Evolutionary conservation across 768 basidiomycete species (phyloP).

Genomic region (Lactarius pseudohatsudake): DNA sequence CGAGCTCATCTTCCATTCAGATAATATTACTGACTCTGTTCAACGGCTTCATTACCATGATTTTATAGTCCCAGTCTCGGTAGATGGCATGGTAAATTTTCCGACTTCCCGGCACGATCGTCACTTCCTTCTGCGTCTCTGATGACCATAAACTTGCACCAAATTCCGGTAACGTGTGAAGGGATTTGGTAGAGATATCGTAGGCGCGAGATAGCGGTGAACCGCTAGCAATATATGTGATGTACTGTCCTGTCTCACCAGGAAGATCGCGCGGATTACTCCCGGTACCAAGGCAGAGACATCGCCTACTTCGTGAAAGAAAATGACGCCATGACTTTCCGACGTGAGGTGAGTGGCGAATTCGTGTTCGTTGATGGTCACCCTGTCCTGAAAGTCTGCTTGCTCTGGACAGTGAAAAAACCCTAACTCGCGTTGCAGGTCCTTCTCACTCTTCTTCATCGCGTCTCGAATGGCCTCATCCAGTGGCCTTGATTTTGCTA

Average conservation of each 20-base stretch:
- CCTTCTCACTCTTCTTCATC: too few relatives aligned
- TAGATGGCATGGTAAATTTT: background rate
- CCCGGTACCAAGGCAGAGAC: background rate
- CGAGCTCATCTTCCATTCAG: too few relatives aligned
- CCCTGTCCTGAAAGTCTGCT: too few relatives aligned
- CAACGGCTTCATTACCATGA: constrained; percentile 8
- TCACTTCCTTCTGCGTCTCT: background rate
- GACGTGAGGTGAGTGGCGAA: background rate
- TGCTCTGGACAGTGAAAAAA: too few relatives aligned
- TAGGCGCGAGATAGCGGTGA: background rate
- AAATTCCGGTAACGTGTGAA: constrained; percentile 3
- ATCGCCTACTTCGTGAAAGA: background rate
- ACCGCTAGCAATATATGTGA: background rate
- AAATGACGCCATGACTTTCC: constrained; percentile 1
- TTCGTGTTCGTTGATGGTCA: background rate
- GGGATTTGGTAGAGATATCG: background rate
- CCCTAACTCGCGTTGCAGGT: too few relatives aligned
- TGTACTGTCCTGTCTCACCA: background rate
- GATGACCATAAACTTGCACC: constrained; percentile 8
- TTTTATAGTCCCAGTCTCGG: background rate
- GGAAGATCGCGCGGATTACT: background rate
- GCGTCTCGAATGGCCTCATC: too few relatives aligned
- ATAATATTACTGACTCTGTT: background rate
- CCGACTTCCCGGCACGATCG: background rate
- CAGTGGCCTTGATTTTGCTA: too few relatives aligned